Percentiles rank a stretch among this genome's conserved stretches.
Conservation (phyloP, 257 asterid species). For the Knoxia roxburghii region DNA sequence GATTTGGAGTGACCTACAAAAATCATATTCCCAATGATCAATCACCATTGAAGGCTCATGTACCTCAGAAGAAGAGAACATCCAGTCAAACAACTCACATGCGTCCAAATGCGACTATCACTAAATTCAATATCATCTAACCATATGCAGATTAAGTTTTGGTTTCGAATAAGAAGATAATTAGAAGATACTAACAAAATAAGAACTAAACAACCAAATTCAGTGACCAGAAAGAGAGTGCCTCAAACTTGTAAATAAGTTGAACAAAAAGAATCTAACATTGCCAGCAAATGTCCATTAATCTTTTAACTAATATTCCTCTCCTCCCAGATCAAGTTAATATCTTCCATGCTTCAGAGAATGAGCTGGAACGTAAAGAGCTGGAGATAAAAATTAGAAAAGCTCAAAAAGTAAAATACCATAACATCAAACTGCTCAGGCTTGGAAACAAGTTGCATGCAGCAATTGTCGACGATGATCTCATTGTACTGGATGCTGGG, state of each 20-base stretch:
- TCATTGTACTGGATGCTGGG: conserved; percentile 83
- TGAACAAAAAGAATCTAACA: background rate
- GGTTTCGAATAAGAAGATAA: background rate
- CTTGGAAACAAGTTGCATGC: conserved; percentile 99
- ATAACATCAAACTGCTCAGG: conserved; percentile 99
- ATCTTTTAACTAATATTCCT: background rate
- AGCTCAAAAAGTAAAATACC: conserved; percentile 37
- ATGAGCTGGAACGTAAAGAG: background rate
- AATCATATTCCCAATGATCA: conserved; percentile 11
- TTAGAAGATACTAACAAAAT: background rate
- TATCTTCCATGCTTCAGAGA: background rate
- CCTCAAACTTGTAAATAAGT: no score
- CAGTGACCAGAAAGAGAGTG: background rate
- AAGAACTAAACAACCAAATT: background rate
- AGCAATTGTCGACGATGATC: conserved; percentile 96
- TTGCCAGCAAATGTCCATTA: no score
- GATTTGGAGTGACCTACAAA: conserved; percentile 92
- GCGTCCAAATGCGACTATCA: background rate
- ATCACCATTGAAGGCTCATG: background rate
- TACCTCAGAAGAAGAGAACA: background rate
- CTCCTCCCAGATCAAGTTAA: background rate
- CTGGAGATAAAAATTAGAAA: background rate
- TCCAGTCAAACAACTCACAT: background rate
- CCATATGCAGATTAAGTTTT: background rate
- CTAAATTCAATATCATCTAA: background rate